Evolutionary conservation across 331 rosid species (phyloP).

Genomic region (Cydonia oblonga): DNA sequence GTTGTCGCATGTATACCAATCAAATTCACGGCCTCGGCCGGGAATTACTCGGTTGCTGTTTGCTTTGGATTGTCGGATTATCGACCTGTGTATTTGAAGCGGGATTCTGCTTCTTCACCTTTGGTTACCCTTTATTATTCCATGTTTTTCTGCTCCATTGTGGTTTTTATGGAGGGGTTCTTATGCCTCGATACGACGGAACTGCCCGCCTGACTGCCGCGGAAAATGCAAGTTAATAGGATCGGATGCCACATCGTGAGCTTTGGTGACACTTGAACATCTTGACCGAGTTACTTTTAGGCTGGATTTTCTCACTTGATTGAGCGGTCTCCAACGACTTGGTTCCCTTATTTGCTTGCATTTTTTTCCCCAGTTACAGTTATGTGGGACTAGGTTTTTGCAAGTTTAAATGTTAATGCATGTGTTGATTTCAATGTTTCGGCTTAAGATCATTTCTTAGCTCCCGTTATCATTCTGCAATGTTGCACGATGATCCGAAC

Average conservation of each 20-base stretch:
- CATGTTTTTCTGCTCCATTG: neutral
- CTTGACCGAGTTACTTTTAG: neutral
- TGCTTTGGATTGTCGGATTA: neutral
- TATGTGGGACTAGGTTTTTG: too few relatives aligned
- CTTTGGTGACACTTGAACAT: neutral
- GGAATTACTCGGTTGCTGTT: neutral
- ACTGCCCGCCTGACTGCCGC: neutral
- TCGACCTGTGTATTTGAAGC: neutral
- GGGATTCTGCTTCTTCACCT: neutral
- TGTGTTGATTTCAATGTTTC: too few relatives aligned
- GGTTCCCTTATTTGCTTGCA: neutral
- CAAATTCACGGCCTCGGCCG: neutral
- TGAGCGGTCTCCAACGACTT: neutral
- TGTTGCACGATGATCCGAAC: neutral
- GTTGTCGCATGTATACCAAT: neutral
- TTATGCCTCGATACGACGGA: neutral
- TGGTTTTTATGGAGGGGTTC: neutral
- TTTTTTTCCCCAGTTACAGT: too few relatives aligned
- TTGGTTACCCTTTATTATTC: neutral
- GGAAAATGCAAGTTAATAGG: neutral
- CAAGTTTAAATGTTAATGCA: too few relatives aligned
- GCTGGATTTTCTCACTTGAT: neutral
- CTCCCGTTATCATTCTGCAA: neutral
- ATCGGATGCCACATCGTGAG: neutral
- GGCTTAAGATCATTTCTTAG: neutral